Evolutionary conservation across 768 basidiomycete genomes (phyloP).

Genomic region (Tephrocybe sp.): DNA sequence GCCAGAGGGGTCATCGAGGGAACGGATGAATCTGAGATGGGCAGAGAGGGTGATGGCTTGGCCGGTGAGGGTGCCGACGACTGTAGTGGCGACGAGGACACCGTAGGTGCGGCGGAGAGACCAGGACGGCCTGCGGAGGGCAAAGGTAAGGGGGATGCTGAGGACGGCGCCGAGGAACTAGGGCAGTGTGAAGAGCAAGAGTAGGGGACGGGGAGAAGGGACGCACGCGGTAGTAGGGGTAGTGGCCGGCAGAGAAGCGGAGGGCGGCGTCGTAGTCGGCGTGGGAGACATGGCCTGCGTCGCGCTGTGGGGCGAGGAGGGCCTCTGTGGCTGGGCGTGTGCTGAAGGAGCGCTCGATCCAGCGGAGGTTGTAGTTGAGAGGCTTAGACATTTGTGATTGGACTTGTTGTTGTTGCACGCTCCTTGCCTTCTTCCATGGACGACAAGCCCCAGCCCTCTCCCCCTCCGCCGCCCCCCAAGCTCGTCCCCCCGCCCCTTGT

Average conservation of each 20-base stretch:
- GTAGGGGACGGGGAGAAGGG: background rate
- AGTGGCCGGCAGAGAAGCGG: slow-evolving; percentile 51
- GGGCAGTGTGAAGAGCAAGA: background rate
- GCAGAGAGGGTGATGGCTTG: slow-evolving; percentile 26
- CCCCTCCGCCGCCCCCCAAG: slow-evolving; percentile 2
- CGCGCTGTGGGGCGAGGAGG: slow-evolving; percentile 54
- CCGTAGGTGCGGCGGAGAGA: slow-evolving; percentile 15
- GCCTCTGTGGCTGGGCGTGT: slow-evolving; percentile 39
- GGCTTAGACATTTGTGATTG: slow-evolving; percentile 4
- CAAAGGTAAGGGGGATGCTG: slow-evolving; percentile 15
- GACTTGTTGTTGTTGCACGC: background rate
- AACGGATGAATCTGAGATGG: slow-evolving; percentile 36
- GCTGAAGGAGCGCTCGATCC: slow-evolving; percentile 44
- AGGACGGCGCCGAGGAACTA: slow-evolving; percentile 16
- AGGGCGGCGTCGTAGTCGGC: slow-evolving; percentile 59
- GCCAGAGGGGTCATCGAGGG: slow-evolving; percentile 38
- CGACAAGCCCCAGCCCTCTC: slow-evolving; percentile 13
- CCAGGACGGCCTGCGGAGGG: slow-evolving; percentile 26
- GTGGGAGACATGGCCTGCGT: slow-evolving; percentile 45
- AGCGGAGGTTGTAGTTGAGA: slow-evolving; percentile 31
- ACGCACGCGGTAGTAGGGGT: slow-evolving; percentile 39
- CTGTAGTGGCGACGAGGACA: slow-evolving; percentile 19
- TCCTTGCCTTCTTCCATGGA: slow-evolving; percentile 13
- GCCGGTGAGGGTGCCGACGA: slow-evolving; percentile 33
- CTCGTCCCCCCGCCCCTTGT: slow-evolving; percentile 7